Conservation (phyloP, 2,329 filamentous ascomycete genomes). For the Lachnellula arida region DNA sequence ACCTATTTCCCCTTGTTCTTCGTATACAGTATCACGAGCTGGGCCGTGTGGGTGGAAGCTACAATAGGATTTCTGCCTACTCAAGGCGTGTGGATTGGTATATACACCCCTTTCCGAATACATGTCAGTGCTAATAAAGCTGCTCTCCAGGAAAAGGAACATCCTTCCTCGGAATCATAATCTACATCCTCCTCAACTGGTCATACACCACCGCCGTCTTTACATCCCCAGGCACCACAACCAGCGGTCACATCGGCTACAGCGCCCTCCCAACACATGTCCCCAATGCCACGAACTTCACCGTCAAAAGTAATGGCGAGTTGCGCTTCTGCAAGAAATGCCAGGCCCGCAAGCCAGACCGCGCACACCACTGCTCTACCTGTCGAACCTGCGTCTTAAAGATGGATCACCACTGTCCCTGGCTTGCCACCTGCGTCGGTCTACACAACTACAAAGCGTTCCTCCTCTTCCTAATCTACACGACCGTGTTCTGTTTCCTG, state of each 20-base stretch:
- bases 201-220: slow-evolving; percentile 93
- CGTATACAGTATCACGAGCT: slow-evolving; percentile 85
- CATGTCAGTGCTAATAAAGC: slow-evolving; percentile 15
- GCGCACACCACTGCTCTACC: slow-evolving; percentile 93
- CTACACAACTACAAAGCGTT: slow-evolving; percentile 95
- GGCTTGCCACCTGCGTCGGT: slow-evolving; percentile 93
- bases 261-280: slow-evolving; percentile 74
- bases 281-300: slow-evolving; percentile 65
- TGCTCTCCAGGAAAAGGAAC: slow-evolving; percentile 43
- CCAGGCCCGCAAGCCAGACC: slow-evolving; percentile 88
- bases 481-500: slow-evolving; percentile 77
- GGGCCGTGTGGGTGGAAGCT: slow-evolving; percentile 85
- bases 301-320: slow-evolving; percentile 86
- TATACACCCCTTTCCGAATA: slow-evolving; percentile 18
- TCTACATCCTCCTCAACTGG: slow-evolving; percentile 79
- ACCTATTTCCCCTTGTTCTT: slow-evolving; percentile 86
- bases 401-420: slow-evolving; percentile 99
- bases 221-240: slow-evolving; percentile 75
- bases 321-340: slow-evolving; percentile 96
- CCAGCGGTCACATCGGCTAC: slow-evolving; percentile 60
- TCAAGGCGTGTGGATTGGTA: slow-evolving; percentile 55
- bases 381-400: slow-evolving; percentile 93
- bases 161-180: slow-evolving; percentile 60
- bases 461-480: slow-evolving; percentile 86
- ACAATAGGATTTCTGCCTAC: slow-evolving; percentile 60